Evolutionary conservation across 192 early-diverging fungal genomes (phyloP).

Genomic region (Gamsiella multidivaricata): DNA sequence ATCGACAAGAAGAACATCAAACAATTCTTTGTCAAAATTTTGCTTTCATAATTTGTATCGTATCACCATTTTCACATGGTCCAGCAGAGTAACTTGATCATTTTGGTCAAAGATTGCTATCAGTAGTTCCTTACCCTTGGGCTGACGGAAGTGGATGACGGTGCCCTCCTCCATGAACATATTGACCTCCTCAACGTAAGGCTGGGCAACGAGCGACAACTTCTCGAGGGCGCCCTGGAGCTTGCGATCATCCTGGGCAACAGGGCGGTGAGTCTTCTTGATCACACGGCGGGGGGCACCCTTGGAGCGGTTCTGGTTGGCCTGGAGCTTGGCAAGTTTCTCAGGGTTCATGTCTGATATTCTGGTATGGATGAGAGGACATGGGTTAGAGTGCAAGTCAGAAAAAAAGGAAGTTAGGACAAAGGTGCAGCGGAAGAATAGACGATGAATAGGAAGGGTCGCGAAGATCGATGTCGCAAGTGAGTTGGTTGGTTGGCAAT

Average conservation of each 20-base stretch:
- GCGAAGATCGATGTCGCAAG: no score
- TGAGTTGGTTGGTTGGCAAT: no score
- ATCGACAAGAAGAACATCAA: no score
- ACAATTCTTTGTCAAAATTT: no score
- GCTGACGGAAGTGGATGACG: slow-evolving; percentile 90
- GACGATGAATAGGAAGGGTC: no score
- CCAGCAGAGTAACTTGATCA: not conserved
- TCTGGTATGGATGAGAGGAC: no score
- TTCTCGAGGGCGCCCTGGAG: slow-evolving; percentile 90
- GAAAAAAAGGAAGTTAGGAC: not conserved
- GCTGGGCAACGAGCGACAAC: slow-evolving; percentile 87
- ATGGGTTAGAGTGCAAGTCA: no score
- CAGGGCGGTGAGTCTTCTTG: slow-evolving; percentile 70
- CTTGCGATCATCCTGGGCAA: slow-evolving; percentile 93
- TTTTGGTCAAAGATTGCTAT: not conserved
- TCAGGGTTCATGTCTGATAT: slow-evolving; percentile 78
- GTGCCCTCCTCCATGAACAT: slow-evolving; percentile 97
- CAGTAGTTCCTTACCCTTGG: slow-evolving; percentile 74
- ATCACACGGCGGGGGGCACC: slow-evolving; percentile 98
- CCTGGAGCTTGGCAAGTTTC: slow-evolving; percentile 95
- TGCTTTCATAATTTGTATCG: not conserved
- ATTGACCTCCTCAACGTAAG: slow-evolving; percentile 96
- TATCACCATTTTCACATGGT: not conserved
- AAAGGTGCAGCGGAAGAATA: no score
- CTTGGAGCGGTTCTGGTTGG: slow-evolving; percentile 87